These are phyloP conservation scores for Gynandropsis gynandra DNA, from an alignment of 345 rosid species.

Conservation along the genomic window DNA sequence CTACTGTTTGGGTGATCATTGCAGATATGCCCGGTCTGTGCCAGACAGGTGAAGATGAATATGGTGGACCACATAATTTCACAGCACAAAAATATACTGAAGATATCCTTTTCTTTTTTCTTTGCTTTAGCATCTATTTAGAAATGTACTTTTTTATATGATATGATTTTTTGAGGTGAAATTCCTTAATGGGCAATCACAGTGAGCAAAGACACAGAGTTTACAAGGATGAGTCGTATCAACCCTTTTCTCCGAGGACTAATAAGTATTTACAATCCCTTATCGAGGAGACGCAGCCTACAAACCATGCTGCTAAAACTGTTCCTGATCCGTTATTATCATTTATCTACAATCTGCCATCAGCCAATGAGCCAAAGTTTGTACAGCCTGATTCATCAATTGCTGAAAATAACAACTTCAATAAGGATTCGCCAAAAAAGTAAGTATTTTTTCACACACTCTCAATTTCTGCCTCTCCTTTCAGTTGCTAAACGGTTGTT, in stretches of 20 bases:
- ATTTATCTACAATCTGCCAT: constrained; percentile 38
- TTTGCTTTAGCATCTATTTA: background rate
- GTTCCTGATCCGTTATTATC: constrained; percentile 50
- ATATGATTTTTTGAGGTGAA: constrained; percentile 5
- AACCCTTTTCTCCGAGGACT: constrained; percentile 32
- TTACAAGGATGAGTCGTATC: constrained; percentile 38
- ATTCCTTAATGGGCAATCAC: constrained; percentile 64
- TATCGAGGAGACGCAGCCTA: constrained; percentile 26
- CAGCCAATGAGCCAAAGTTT: constrained; percentile 31
- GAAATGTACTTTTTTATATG: constrained; percentile 1
- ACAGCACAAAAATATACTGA: constrained; percentile 26
- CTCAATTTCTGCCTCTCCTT: background rate
- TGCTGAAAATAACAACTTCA: constrained; percentile 29
- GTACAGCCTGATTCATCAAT: constrained; percentile 25
- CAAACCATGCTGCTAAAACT: constrained; percentile 36
- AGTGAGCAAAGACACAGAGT: constrained; percentile 47
- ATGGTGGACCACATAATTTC: constrained; percentile 29
- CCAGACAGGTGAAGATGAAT: constrained; percentile 26
- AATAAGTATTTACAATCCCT: constrained; percentile 42
- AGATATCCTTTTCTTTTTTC: constrained; percentile 24
- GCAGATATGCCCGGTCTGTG: constrained; percentile 28
- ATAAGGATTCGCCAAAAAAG: constrained; percentile 31
- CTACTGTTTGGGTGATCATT: constrained; percentile 7
- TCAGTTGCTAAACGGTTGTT: background rate
- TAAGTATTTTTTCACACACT: constrained; percentile 23